Conservation (phyloP, 2,329 filamentous ascomycete species). For the Neofusicoccum kwambonambiense region DNA sequence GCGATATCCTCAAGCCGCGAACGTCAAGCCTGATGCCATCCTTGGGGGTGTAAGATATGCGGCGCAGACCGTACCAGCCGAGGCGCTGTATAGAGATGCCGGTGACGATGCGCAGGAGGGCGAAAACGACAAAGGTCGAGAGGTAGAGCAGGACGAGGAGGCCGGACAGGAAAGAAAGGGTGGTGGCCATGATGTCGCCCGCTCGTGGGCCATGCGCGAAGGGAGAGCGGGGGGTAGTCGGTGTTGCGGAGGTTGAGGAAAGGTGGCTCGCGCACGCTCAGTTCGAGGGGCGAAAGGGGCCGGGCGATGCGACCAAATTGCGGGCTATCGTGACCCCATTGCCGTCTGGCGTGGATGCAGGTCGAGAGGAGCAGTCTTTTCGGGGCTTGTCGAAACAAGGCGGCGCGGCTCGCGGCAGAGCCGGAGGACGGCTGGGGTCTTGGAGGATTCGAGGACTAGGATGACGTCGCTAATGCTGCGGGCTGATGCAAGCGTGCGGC, state of each 20-base stretch:
- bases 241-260: not conserved
- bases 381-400: not conserved
- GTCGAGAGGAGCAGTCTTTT: not conserved
- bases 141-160: constrained; percentile 84
- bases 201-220: constrained; percentile 24
- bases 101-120: constrained; percentile 85
- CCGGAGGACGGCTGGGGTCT: not conserved
- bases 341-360: not conserved
- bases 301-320: constrained; percentile 16
- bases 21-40: constrained; percentile 90
- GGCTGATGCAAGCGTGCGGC: constrained; percentile 11
- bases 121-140: constrained; percentile 88
- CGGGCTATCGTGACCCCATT: constrained; percentile 18
- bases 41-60: constrained; percentile 83
- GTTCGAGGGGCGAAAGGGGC: constrained; percentile 17
- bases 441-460: constrained; percentile 4
- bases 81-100: constrained; percentile 94
- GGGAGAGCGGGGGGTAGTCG: not conserved
- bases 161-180: constrained; percentile 74
- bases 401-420: constrained; percentile 11
- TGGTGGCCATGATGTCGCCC: constrained; percentile 43
- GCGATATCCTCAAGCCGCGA: constrained; percentile 78
- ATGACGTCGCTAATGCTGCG: constrained; percentile 11
- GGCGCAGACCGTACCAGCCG: constrained; percentile 86
- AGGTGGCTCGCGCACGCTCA: constrained; percentile 17